Conservation (phyloP, 2,329 filamentous ascomycete species). For the Fusarium lateritium region DNA sequence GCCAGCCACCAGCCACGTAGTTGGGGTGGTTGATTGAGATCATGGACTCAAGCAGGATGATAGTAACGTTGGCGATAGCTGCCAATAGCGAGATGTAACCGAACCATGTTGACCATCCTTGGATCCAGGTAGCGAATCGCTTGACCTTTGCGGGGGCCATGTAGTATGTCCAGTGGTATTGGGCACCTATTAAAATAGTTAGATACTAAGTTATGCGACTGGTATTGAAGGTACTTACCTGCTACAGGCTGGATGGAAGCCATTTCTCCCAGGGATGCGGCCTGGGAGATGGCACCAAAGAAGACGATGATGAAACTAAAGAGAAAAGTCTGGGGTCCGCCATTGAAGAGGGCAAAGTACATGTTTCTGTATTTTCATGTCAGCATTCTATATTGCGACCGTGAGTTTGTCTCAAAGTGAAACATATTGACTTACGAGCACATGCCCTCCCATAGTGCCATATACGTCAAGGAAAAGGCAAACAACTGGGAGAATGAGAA, state of each 20-base stretch:
- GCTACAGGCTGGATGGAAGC: constrained; percentile 46
- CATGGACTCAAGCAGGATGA: constrained; percentile 49
- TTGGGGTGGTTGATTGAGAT: constrained; percentile 43
- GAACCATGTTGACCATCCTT: constrained; percentile 48
- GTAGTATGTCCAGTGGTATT: constrained; percentile 47
- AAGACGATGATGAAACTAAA: constrained; percentile 49
- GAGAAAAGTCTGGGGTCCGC: constrained; percentile 45
- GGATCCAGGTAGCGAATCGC: constrained; percentile 46
- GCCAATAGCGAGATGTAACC: constrained; percentile 45
- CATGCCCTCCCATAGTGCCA: constrained; percentile 48
- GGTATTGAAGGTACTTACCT: background rate
- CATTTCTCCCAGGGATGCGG: constrained; percentile 46
- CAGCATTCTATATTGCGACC: background rate
- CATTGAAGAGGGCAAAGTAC: constrained; percentile 48
- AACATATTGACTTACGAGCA: constrained; percentile 36
- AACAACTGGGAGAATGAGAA: constrained; percentile 47
- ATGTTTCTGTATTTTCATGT: constrained; percentile 33
- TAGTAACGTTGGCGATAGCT: constrained; percentile 47
- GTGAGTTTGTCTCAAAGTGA: background rate
- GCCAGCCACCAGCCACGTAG: constrained; percentile 46
- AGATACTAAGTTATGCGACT: background rate
- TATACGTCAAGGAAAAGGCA: constrained; percentile 47
- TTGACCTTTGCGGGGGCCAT: constrained; percentile 39
- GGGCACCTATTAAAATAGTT: constrained; percentile 22
- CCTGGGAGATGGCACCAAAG: constrained; percentile 43